phyloP scores from a whole-genome alignment of 768 basidiomycete species.

The Rhodotorula babjevae region DNA sequence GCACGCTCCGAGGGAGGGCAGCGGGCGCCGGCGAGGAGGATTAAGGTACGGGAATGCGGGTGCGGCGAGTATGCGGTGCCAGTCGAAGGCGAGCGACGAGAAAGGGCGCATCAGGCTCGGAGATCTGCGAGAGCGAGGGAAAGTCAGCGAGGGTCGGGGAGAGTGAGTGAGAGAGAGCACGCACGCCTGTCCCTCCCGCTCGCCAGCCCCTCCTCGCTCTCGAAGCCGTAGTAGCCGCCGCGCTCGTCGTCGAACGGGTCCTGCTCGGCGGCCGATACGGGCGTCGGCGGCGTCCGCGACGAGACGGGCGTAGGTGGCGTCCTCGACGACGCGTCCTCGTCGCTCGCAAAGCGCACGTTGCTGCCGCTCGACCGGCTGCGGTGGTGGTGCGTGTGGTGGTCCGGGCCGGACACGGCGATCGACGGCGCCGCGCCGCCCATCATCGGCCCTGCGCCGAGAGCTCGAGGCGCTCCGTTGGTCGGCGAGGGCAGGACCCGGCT shows the following conservation, averaged over 20 bases:
- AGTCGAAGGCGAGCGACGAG: not conserved
- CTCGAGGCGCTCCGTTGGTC: not conserved
- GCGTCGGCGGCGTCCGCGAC: not conserved
- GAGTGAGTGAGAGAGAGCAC: not conserved
- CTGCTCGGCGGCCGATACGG: not conserved
- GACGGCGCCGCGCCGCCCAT: slow-evolving; percentile 15
- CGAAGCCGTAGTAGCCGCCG: slow-evolving; percentile 24
- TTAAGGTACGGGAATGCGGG: not conserved
- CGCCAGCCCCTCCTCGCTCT: not conserved
- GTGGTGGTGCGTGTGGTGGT: not conserved
- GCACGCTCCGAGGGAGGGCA: too few relatives aligned
- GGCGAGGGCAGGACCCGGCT: slow-evolving; percentile 9
- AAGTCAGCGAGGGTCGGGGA: not conserved
- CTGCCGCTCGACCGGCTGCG: not conserved
- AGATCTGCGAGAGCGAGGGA: not conserved
- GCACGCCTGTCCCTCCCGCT: not conserved
- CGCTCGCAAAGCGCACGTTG: not conserved
- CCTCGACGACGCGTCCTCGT: not conserved
- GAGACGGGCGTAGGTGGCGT: not conserved
- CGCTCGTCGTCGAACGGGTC: slow-evolving; percentile 24
- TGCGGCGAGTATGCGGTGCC: not conserved
- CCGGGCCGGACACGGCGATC: not conserved
- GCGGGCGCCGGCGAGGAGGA: too few relatives aligned
- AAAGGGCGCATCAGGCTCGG: not conserved
- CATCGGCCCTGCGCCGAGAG: slow-evolving; percentile 16